These are phyloP conservation scores for Dipsacomyces acuminosporus DNA, from an alignment of 371 early-diverging fungal species.

Conservation along the genomic window DNA sequence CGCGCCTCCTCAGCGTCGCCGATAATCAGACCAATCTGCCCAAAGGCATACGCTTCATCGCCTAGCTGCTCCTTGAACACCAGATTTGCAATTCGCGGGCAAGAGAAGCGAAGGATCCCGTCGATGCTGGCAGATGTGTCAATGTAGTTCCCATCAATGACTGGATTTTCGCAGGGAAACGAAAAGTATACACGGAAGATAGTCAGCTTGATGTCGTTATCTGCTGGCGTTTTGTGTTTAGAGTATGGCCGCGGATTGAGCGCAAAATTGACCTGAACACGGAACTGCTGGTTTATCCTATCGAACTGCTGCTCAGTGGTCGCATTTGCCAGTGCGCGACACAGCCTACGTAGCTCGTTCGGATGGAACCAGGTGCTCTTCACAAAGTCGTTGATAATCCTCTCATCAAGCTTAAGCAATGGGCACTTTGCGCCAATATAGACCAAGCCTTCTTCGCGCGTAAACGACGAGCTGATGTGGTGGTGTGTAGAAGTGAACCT, in stretches of 20 bases:
- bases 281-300: not conserved
- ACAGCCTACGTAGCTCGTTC: conserved; percentile 1
- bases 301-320: not conserved
- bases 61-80: not conserved
- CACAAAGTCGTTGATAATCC: not conserved
- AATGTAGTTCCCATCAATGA: not conserved
- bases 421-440: not conserved
- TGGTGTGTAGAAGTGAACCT: not conserved
- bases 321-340: not conserved
- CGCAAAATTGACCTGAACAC: not conserved
- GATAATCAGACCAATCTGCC: not conserved
- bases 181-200: not conserved
- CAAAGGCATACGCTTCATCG: not conserved
- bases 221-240: not conserved
- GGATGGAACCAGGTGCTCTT: conserved; percentile 1
- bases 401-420: not conserved
- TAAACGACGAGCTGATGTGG: not conserved
- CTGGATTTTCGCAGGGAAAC: conserved; percentile 1
- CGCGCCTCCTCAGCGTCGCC: not conserved
- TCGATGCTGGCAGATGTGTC: not conserved
- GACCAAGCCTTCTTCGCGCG: not conserved
- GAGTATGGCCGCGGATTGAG: not conserved
- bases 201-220: not conserved
- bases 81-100: not conserved
- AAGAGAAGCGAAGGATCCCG: not conserved